A percentile compares a stretch with the other conserved stretches of the same genome.
These are phyloP conservation scores for Gossypium australe DNA, from an alignment of 345 rosid species.

Conservation along the genomic window DNA sequence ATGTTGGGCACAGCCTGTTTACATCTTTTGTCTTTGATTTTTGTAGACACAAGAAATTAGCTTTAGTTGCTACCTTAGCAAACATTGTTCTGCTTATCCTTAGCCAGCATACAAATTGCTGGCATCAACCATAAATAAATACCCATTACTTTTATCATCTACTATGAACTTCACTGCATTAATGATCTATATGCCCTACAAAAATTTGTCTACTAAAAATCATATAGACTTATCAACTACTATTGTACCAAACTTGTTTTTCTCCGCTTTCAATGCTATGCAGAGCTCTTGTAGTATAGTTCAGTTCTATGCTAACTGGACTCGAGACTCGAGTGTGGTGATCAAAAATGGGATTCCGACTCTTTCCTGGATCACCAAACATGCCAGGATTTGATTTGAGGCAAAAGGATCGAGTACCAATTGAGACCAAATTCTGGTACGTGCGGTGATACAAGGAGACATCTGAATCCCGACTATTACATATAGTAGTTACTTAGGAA, in stretches of 20 bases:
- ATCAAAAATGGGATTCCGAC: no score
- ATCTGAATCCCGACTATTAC: neutral
- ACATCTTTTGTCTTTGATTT: slow-evolving; percentile 3
- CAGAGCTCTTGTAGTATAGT: neutral
- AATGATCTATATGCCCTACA: slow-evolving; percentile 10
- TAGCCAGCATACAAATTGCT: slow-evolving; percentile 16
- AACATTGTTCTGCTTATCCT: slow-evolving; percentile 13
- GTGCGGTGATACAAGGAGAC: neutral
- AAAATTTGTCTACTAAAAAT: neutral
- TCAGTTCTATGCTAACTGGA: neutral
- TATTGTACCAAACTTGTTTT: neutral
- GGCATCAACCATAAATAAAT: slow-evolving; percentile 13
- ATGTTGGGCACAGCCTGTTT: neutral
- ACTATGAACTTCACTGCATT: neutral
- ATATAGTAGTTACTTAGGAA: neutral
- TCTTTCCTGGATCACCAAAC: no score
- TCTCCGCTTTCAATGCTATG: neutral
- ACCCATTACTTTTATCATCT: neutral
- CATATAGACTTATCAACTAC: slow-evolving; percentile 8
- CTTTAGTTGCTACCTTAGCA: slow-evolving; percentile 22
- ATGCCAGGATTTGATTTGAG: no score
- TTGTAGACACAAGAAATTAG: slow-evolving; percentile 10
- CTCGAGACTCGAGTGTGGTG: no score
- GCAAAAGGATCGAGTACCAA: no score
- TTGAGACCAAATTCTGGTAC: neutral